Evolutionary conservation across 1,139 yeast genomes (phyloP).

Genomic region (Meyerozyma carpophila): DNA sequence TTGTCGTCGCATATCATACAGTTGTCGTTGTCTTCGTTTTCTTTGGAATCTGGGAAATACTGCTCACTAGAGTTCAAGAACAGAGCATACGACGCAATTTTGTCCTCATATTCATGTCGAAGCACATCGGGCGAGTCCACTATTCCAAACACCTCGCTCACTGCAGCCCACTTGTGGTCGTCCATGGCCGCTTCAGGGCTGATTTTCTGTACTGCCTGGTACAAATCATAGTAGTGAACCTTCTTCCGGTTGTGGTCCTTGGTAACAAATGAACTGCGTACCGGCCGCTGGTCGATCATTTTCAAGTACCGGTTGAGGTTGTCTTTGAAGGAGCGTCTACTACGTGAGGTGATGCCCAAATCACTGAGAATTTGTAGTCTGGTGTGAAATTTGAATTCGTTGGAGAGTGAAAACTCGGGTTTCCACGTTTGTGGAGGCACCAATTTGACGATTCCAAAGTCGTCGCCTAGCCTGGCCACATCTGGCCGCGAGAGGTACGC

Average conservation of each 20-base stretch:
- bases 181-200: conserved; percentile 20
- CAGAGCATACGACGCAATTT: conserved; percentile 40
- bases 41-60: conserved; percentile 14
- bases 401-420: conserved; percentile 46
- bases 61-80: conserved; percentile 26
- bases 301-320: conserved; percentile 54
- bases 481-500: conserved; percentile 50
- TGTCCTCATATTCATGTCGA: conserved; percentile 25
- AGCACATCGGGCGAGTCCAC: conserved; percentile 15
- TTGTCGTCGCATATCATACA: conserved; percentile 53
- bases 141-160: conserved; percentile 25
- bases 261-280: conserved; percentile 6
- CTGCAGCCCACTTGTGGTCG: conserved; percentile 25
- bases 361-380: conserved; percentile 61
- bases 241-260: conserved; percentile 5
- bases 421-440: conserved; percentile 58
- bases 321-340: conserved; percentile 55
- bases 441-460: conserved; percentile 61
- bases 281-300: conserved; percentile 34
- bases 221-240: conserved; percentile 51
- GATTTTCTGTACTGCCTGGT: conserved; percentile 34
- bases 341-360: conserved; percentile 56
- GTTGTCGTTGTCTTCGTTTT: conserved; percentile 26
- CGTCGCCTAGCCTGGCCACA: conserved; percentile 46
- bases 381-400: conserved; percentile 56